Base-by-base conservation (phyloP, 176 grass and related monocot species). In the Rhipidocladum racemiflorum region DNA sequence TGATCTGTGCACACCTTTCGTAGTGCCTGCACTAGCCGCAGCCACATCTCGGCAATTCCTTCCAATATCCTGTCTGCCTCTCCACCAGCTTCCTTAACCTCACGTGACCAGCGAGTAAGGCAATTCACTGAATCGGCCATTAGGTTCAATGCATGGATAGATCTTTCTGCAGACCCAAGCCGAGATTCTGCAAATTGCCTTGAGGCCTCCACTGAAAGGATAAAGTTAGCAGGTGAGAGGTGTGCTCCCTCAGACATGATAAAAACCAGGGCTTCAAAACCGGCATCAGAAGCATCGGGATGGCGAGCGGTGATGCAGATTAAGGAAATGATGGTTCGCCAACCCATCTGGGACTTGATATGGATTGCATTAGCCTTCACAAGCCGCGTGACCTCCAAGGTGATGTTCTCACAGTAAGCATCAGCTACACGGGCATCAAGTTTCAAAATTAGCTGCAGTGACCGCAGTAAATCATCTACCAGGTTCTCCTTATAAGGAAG, bases 361-460 rank as follows among this genome's bases (percentile, higher is more conserved):
- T 98, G 92, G 27, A 80, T 87, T 34, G 91, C 96, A 80, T 95
- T 98, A 39, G 92, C 96, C 80, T 98, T 98, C 62, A 95, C 91
- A 81, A 98, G 73, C 23, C 87, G 82, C 16, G 83, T 91, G 74
- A 98, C 92, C 83, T 98, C 96, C 72, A 93, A 84, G 25, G 96
- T 98, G 61, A 98, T 98, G 83, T 95, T 95, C 66, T 93, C 96
- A 85, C 96, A 98, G 71, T 95, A 98, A 51, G 92, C 96, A 95
- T 98, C 96, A 54, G 96, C 96, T 50, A 98, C 96, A 85, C 96
- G 96, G 35, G 96, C 96, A 88, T 98, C 96, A 63, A 98, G 92
- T 83, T 98, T 98, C 63, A 98, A 56, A 81, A 98, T 90, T 28
- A 98, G 73, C 80, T 98, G 96, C 63, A 98, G 60, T 12, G 96